A percentile compares a stretch with the other conserved stretches of the same genome.
These are phyloP conservation scores for Hura crepitans DNA, from an alignment of 441 rosid species.

Conservation along the genomic window DNA sequence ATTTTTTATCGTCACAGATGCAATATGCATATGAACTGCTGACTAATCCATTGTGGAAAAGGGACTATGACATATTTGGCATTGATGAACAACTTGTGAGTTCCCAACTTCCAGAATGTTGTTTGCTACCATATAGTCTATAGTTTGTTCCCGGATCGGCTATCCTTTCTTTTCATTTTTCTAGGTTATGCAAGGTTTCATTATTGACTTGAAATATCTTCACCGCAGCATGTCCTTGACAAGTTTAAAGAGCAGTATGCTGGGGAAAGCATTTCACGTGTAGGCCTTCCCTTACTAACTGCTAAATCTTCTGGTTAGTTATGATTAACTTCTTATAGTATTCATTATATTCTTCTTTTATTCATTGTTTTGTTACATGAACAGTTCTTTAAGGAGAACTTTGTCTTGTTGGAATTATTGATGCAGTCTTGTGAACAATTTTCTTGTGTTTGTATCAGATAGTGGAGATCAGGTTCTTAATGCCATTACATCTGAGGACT, in stretches of 20 bases:
- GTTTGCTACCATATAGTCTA: neutral
- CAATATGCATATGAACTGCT: slow-evolving; percentile 81
- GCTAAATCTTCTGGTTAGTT: slow-evolving; percentile 52
- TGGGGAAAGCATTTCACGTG: slow-evolving; percentile 41
- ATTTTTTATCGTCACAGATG: slow-evolving; percentile 40
- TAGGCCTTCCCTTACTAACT: slow-evolving; percentile 63
- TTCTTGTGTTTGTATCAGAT: slow-evolving; percentile 36
- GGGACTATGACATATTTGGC: slow-evolving; percentile 74
- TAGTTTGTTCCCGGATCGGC: slow-evolving; percentile 6
- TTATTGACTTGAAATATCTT: slow-evolving; percentile 25
- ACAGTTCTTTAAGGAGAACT: neutral
- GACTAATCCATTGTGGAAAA: slow-evolving; percentile 69
- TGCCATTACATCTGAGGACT: slow-evolving; percentile 50
- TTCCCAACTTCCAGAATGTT: slow-evolving; percentile 18
- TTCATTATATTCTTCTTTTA: slow-evolving; percentile 12
- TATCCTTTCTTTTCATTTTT: slow-evolving; percentile 1
- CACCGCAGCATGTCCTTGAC: slow-evolving; percentile 54
- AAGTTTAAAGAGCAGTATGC: slow-evolving; percentile 44
- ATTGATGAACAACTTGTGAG: slow-evolving; percentile 80
- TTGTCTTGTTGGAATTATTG: neutral
- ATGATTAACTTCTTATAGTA: slow-evolving; percentile 10
- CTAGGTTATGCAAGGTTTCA: slow-evolving; percentile 12
- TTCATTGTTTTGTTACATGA: neutral
- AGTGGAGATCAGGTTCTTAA: slow-evolving; percentile 44
- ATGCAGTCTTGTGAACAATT: slow-evolving; percentile 5